Conservation (phyloP, 495 filamentous ascomycete species). For the Penicillium maclennaniae region DNA sequence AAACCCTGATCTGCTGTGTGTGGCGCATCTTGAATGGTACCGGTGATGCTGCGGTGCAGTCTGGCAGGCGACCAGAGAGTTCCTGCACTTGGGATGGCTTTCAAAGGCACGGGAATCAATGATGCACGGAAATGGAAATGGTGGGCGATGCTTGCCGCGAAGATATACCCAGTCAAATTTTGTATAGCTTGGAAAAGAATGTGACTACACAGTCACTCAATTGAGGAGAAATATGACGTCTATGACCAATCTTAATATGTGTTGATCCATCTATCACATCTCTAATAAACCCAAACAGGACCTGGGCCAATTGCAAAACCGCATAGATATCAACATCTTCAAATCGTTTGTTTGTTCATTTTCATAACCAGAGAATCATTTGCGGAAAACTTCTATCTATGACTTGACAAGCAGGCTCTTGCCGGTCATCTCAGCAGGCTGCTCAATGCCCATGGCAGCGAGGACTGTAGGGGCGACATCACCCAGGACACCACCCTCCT, state of each 20-base stretch:
- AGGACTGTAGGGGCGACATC: slow-evolving; percentile 94
- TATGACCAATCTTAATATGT: not conserved
- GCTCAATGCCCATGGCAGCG: slow-evolving; percentile 80
- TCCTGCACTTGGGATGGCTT: not conserved
- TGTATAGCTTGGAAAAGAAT: not conserved
- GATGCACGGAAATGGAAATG: not conserved
- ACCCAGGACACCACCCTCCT: slow-evolving; percentile 80
- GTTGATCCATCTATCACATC: not conserved
- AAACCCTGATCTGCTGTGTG: not conserved
- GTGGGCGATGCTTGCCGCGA: not conserved
- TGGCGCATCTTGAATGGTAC: not conserved
- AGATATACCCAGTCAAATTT: slow-evolving; percentile 21
- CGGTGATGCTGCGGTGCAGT: not conserved
- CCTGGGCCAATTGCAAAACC: slow-evolving; percentile 1
- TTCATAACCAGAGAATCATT: slow-evolving; percentile 16
- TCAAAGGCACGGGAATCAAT: not conserved
- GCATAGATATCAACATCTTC: slow-evolving; percentile 8
- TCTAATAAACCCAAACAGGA: not conserved
- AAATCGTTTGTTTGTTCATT: slow-evolving; percentile 25
- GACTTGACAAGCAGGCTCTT: slow-evolving; percentile 74
- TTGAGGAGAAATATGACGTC: not conserved
- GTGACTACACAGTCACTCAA: not conserved
- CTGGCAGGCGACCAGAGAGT: not conserved
- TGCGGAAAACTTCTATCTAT: slow-evolving; percentile 20
- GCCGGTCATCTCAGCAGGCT: slow-evolving; percentile 91